Conservation (phyloP, 148 eudicot genomes). For the Silene uniflora region DNA sequence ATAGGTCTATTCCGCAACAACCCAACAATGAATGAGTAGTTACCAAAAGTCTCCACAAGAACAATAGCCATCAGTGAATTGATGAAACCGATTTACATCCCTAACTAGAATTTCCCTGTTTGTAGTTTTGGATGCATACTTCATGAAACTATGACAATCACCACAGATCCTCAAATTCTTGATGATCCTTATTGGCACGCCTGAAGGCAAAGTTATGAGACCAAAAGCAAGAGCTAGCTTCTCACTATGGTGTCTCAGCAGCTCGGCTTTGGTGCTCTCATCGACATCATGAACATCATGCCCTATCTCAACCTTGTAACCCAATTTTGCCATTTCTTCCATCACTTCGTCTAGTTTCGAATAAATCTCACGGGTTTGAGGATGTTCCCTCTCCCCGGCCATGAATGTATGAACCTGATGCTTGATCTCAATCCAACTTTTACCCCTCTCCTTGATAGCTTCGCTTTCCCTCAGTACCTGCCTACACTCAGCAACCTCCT, state of each 20-base stretch:
- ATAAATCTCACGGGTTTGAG: slow-evolving; percentile 45
- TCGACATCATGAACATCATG: slow-evolving; percentile 74
- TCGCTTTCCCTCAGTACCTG: slow-evolving; percentile 51
- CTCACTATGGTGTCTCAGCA: slow-evolving; percentile 74
- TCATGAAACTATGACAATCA: slow-evolving; percentile 80
- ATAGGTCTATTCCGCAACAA: neutral
- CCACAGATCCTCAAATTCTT: slow-evolving; percentile 74
- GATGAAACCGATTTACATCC: slow-evolving; percentile 72
- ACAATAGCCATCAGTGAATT: slow-evolving; percentile 53
- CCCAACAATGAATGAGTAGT: neutral
- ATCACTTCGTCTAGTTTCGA: slow-evolving; percentile 46
- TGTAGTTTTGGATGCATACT: slow-evolving; percentile 48
- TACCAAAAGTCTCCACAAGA: slow-evolving; percentile 82
- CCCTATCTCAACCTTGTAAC: slow-evolving; percentile 42
- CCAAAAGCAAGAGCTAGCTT: slow-evolving; percentile 64
- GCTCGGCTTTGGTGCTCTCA: slow-evolving; percentile 39
- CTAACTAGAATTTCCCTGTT: slow-evolving; percentile 59
- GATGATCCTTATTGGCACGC: slow-evolving; percentile 60
- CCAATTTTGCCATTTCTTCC: slow-evolving; percentile 48
- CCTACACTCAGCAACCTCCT: slow-evolving; percentile 51
- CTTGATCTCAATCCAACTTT: slow-evolving; percentile 70
- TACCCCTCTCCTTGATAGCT: slow-evolving; percentile 57
- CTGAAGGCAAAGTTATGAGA: slow-evolving; percentile 48
- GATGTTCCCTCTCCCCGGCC: slow-evolving; percentile 68
- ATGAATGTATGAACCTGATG: slow-evolving; percentile 58